A percentile compares a stretch with the other conserved stretches of the same genome.
Conservation (phyloP, 495 filamentous ascomycete genomes). For the Haplographium delicatum region DNA sequence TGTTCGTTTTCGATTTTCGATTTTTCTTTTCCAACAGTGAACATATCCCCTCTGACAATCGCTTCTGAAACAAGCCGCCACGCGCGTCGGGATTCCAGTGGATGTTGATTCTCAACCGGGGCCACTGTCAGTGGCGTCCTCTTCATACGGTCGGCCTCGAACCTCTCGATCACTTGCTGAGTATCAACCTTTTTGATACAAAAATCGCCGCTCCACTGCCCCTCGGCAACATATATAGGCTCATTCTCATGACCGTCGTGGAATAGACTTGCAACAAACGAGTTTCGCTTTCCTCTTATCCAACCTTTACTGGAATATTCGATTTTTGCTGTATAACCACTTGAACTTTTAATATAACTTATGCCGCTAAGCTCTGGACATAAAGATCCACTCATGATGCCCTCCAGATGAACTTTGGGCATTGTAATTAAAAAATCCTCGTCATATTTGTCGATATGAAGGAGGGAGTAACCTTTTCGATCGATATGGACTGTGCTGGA, state of each 20-base stretch:
- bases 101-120: slow-evolving; percentile 75
- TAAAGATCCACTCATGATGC: slow-evolving; percentile 82
- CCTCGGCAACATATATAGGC: slow-evolving; percentile 76
- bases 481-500: slow-evolving; percentile 90
- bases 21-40: slow-evolving; percentile 72
- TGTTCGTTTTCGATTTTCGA: slow-evolving; percentile 87
- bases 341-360: slow-evolving; percentile 77
- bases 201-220: slow-evolving; percentile 88
- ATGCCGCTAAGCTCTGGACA: slow-evolving; percentile 84
- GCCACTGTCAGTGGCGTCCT: slow-evolving; percentile 66
- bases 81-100: slow-evolving; percentile 80
- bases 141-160: slow-evolving; percentile 56
- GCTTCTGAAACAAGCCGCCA: slow-evolving; percentile 80
- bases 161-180: slow-evolving; percentile 55
- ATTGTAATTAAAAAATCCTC: slow-evolving; percentile 90
- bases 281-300: slow-evolving; percentile 94
- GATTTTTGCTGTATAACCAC: slow-evolving; percentile 86
- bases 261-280: slow-evolving; percentile 71
- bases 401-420: slow-evolving; percentile 89
- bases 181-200: slow-evolving; percentile 70
- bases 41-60: slow-evolving; percentile 78
- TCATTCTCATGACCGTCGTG: slow-evolving; percentile 50
- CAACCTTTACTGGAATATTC: slow-evolving; percentile 91
- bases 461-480: slow-evolving; percentile 91
- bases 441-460: slow-evolving; percentile 60